Conservation (phyloP, 116 monocot genomes). For the Zostera marina region DNA sequence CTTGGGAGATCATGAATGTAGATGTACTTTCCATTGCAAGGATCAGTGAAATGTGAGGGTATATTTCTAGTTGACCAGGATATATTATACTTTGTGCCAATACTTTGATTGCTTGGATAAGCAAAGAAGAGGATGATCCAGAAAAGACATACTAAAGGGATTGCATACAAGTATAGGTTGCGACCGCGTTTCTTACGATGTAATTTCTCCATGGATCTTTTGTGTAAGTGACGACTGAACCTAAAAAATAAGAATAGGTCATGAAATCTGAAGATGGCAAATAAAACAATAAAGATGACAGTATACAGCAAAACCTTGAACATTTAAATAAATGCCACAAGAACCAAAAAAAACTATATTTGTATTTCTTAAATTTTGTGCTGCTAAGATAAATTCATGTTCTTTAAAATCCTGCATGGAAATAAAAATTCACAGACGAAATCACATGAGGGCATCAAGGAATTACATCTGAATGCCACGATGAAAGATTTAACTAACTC, state of each 20-base stretch:
- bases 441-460: no score
- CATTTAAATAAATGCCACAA: background rate
- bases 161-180: slow-evolving; percentile 9
- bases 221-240: slow-evolving; percentile 6
- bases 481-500: no score
- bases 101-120: background rate
- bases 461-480: no score
- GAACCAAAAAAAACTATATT: background rate
- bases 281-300: slow-evolving; percentile 19
- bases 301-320: slow-evolving; percentile 44
- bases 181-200: slow-evolving; percentile 7
- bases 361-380: no score
- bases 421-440: no score
- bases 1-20: slow-evolving; percentile 75
- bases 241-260: background rate
- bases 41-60: slow-evolving; percentile 15
- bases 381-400: no score
- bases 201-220: slow-evolving; percentile 6
- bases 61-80: background rate
- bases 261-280: background rate
- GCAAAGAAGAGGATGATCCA: slow-evolving; percentile 6
- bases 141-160: slow-evolving; percentile 6
- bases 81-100: background rate
- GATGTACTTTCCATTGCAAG: slow-evolving; percentile 77
- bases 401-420: no score